Evolutionary conservation across 169 alveolate genomes (phyloP).

Genomic region (Eimeria nieschulzi): DNA sequence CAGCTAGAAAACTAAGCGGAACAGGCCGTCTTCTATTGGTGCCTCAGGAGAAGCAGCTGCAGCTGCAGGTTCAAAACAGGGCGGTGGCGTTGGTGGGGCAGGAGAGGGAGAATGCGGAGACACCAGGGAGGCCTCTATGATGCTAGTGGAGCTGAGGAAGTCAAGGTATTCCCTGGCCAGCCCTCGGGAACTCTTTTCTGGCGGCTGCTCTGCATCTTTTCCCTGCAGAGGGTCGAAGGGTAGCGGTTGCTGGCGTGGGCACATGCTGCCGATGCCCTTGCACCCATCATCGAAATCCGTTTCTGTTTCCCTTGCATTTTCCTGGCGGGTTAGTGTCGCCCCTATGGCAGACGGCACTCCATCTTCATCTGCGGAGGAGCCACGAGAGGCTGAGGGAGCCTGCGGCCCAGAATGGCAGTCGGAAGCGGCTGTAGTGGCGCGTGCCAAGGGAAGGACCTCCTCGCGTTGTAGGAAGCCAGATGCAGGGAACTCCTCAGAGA

Average conservation of each 20-base stretch:
- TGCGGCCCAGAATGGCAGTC: neutral
- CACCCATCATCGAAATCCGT: too few relatives aligned
- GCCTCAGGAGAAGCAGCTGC: neutral
- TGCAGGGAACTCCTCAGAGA: too few relatives aligned
- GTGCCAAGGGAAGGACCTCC: neutral
- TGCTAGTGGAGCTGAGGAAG: constrained; percentile 50
- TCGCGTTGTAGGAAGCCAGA: neutral
- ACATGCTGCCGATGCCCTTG: too few relatives aligned
- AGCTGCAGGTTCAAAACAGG: neutral
- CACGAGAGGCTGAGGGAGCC: too few relatives aligned
- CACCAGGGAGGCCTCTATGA: constrained; percentile 54
- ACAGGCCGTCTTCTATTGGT: neutral
- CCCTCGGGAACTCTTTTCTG: neutral
- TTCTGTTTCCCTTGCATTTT: too few relatives aligned
- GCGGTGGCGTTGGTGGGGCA: neutral
- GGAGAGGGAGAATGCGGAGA: constrained; percentile 46
- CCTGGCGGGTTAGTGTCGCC: too few relatives aligned
- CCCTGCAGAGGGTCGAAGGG: too few relatives aligned
- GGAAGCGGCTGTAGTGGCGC: neutral
- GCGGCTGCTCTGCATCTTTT: constrained; percentile 2
- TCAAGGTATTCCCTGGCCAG: constrained; percentile 47
- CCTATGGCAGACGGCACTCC: too few relatives aligned
- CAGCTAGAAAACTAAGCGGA: too few relatives aligned
- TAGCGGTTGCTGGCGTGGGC: too few relatives aligned
- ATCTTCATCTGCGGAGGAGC: too few relatives aligned